A percentile compares a stretch with the other conserved stretches of the same genome.
Conservation (phyloP, 306 rosid genomes). For the Pterocarpus santalinus region DNA sequence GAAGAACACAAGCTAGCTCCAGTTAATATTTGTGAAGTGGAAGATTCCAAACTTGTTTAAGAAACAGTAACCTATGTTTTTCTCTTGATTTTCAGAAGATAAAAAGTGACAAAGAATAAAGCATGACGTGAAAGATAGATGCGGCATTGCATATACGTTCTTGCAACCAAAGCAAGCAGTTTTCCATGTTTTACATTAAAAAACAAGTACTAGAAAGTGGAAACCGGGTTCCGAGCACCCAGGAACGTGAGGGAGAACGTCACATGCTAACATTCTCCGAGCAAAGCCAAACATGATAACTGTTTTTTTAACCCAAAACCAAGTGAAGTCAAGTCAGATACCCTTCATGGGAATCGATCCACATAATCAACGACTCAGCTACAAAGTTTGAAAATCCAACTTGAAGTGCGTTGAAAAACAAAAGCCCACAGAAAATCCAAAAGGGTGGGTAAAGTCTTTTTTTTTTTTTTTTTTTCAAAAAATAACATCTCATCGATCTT, state of each 20-base stretch:
- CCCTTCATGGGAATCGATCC: too few relatives aligned
- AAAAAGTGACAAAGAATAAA: constrained; percentile 6
- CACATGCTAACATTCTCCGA: too few relatives aligned
- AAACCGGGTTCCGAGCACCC: constrained; percentile 39
- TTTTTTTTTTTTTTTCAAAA: too few relatives aligned
- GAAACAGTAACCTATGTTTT: neutral
- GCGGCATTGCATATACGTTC: neutral
- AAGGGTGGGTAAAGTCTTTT: neutral
- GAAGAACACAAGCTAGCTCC: neutral
- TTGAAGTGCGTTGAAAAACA: neutral
- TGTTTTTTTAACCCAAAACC: neutral
- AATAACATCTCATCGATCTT: neutral
- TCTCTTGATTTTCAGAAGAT: neutral
- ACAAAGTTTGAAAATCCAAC: neutral
- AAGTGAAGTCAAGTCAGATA: neutral
- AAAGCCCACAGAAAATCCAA: constrained; percentile 29
- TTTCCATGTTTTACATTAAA: neutral
- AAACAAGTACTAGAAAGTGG: neutral
- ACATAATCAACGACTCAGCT: too few relatives aligned
- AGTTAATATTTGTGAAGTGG: neutral
- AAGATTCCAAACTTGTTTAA: neutral
- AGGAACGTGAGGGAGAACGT: neutral
- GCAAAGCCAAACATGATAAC: too few relatives aligned
- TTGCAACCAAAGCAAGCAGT: constrained; percentile 14
- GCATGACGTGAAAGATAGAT: constrained; percentile 19